These are phyloP conservation scores for Podila verticillata DNA, from an alignment of 192 early-diverging fungal genomes.

Conservation along the genomic window DNA sequence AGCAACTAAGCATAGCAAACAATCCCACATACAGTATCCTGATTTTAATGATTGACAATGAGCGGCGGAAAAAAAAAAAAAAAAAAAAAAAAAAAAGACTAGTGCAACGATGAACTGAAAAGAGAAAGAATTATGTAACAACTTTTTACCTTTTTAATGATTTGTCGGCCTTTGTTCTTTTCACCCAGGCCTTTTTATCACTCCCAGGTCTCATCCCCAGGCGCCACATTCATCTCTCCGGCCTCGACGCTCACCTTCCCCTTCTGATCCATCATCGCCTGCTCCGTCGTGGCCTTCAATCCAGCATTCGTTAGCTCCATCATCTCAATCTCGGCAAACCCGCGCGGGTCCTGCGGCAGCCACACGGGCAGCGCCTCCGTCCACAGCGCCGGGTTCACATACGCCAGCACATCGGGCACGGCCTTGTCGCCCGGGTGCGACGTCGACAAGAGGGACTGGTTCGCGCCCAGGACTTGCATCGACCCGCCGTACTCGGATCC, in stretches of 20 bases:
- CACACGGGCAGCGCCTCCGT: slow-evolving; percentile 13
- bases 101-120: too few relatives aligned
- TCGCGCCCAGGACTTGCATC: slow-evolving; percentile 22
- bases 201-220: slow-evolving; percentile 29
- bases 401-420: slow-evolving; percentile 14
- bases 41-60: too few relatives aligned
- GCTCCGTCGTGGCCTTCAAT: slow-evolving; percentile 14
- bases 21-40: too few relatives aligned
- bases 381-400: slow-evolving; percentile 31
- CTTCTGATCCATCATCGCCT: slow-evolving; percentile 24
- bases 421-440: slow-evolving; percentile 6
- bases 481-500: slow-evolving; percentile 14
- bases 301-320: slow-evolving; percentile 20
- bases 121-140: too few relatives aligned
- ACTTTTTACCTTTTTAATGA: too few relatives aligned
- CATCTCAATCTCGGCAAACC: slow-evolving; percentile 26
- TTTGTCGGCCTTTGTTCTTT: too few relatives aligned
- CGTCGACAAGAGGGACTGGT: slow-evolving; percentile 9
- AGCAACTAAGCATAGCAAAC: neutral
- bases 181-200: neutral
- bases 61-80: neutral
- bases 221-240: slow-evolving; percentile 1
- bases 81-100: slow-evolving; percentile 2
- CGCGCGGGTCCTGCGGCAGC: slow-evolving; percentile 29
- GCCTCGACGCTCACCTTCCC: slow-evolving; percentile 12